Evolutionary conservation across 2,329 filamentous ascomycete species (phyloP), one percentile per base, ranked within the genome.

Genomic region (Colletotrichum echinochloae): DNA sequence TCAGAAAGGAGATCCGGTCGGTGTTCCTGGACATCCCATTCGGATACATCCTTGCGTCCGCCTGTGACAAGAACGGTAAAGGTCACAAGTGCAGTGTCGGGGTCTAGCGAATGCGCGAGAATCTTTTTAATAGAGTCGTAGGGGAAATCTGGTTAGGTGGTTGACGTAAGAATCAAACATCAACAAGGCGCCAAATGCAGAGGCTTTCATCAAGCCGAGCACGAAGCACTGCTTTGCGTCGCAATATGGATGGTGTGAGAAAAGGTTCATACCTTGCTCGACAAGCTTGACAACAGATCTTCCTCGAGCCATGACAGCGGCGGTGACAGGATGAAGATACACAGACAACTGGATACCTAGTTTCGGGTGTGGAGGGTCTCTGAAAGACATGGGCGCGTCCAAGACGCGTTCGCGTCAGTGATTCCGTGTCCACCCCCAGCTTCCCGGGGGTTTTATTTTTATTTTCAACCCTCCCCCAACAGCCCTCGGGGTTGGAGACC

Each of bases 1-100:
- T 62, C 51, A 30, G 39, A 57, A 4, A 70, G 57, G 18, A 70
- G 59, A 23, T 16, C 46, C 20, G 67, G 64, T 12, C 54, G 52
- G 26, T 67, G 57, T 52, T 70, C 67, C 60, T 70, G 67, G 14
- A 67, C 26, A 18, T 70, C 67, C 67, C 67, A 70, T 52, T 70
- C 67, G 11, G 67, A 70, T 9, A 70, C 16, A 11, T 67, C 51
- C 14, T 57, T 28, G 28, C 57, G 64, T 16, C 39, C 46, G 37
- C 35, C 51, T 30, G 62, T 62, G 37, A 48, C 51, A 46, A 62
- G 57, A 8, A 66, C 67, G 20, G 59, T 67, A 30, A 70, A 51
- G 23, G 67, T 67, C 23, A 70, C 67, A 5, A 70, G 67, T 9
- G 56, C 49, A 4, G 67, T 67, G 7, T 67, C 44, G 44, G 52